Conservation (phyloP, 2,329 filamentous ascomycete genomes). For the Neoscytalidium dimidiatum region DNA sequence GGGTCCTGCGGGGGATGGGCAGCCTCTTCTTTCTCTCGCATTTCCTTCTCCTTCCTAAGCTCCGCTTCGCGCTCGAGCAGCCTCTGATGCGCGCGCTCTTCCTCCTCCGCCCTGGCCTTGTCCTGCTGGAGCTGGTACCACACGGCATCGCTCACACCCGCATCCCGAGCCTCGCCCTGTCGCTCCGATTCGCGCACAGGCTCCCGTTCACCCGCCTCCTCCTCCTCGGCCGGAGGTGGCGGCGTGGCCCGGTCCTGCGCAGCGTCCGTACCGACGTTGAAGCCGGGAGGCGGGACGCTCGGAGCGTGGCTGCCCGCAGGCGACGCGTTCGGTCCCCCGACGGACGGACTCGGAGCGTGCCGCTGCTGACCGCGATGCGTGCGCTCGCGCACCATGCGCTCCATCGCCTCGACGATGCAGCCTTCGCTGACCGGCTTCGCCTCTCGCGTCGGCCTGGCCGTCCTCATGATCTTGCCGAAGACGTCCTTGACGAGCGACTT, state of each 20-base stretch:
- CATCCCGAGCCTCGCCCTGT: neutral
- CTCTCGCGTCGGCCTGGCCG: constrained; percentile 23
- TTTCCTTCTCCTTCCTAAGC: constrained; percentile 19
- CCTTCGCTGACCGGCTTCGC: constrained; percentile 28
- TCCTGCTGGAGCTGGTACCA: constrained; percentile 14
- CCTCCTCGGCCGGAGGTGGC: constrained; percentile 1
- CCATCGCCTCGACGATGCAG: constrained; percentile 29
- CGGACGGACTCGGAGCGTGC: no score
- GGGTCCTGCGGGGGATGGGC: neutral
- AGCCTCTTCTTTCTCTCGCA: neutral
- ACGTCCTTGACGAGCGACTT: constrained; percentile 55
- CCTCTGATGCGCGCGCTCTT: constrained; percentile 8
- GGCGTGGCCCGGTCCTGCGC: neutral
- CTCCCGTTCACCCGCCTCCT: neutral
- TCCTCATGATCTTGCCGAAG: constrained; percentile 42
- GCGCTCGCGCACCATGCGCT: constrained; percentile 38
- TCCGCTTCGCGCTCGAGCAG: constrained; percentile 17
- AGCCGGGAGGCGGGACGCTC: neutral
- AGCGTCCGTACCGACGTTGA: neutral
- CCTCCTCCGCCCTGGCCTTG: neutral
- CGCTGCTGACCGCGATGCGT: constrained; percentile 23
- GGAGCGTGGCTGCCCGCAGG: neutral
- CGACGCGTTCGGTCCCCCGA: neutral
- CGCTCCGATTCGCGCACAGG: neutral
- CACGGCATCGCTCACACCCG: constrained; percentile 3